phyloP scores from a whole-genome alignment of 768 basidiomycete species.

The Lentinula edodes region DNA sequence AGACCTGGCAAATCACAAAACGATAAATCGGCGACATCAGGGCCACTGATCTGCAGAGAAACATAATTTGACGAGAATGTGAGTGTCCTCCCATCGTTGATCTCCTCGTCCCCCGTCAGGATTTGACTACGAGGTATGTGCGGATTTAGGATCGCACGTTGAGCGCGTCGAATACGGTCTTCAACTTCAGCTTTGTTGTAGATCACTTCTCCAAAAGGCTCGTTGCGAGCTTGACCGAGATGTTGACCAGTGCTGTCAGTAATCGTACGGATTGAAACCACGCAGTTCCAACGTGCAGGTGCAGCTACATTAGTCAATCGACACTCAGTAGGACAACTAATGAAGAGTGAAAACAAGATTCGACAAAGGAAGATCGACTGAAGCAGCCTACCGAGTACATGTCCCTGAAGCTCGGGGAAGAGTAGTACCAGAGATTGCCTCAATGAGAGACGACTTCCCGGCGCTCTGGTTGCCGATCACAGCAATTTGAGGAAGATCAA shows the following conservation, averaged over 20 bases:
- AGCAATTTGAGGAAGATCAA: slow-evolving; percentile 69
- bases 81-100: slow-evolving; percentile 13
- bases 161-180: slow-evolving; percentile 61
- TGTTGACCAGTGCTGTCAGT: slow-evolving; percentile 33
- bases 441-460: slow-evolving; percentile 74
- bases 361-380: not conserved
- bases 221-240: slow-evolving; percentile 31
- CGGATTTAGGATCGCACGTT: slow-evolving; percentile 62
- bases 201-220: slow-evolving; percentile 44
- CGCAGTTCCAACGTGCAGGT: slow-evolving; percentile 40
- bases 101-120: slow-evolving; percentile 30
- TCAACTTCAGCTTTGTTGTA: slow-evolving; percentile 50
- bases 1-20: slow-evolving; percentile 60
- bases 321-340: slow-evolving; percentile 37
- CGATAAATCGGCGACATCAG: slow-evolving; percentile 55
- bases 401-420: slow-evolving; percentile 70
- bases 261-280: slow-evolving; percentile 40
- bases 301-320: slow-evolving; percentile 34
- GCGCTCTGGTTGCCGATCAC: slow-evolving; percentile 72
- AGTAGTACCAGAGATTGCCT: slow-evolving; percentile 69
- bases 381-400: slow-evolving; percentile 53
- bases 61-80: slow-evolving; percentile 55
- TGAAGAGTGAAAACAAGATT: not conserved
- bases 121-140: slow-evolving; percentile 25
- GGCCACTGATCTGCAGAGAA: slow-evolving; percentile 53